Evolutionary conservation across 306 rosid species (phyloP).

Genomic region (Pterocarpus macrocarpus): DNA sequence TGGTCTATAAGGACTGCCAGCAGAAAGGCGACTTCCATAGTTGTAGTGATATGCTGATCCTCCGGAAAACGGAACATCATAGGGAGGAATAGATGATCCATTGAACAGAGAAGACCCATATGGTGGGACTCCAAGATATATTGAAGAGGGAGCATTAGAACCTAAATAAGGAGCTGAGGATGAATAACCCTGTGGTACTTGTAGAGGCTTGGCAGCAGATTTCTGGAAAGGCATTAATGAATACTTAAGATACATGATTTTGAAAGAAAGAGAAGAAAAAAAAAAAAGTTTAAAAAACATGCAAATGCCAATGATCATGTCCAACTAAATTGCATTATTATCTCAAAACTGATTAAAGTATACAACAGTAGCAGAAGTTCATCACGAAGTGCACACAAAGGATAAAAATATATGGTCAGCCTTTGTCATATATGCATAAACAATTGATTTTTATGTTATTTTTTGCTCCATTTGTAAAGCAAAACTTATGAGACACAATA

Average conservation of each 20-base stretch:
- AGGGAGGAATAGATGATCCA: conserved; percentile 90
- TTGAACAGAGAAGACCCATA: conserved; percentile 93
- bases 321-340: conserved; percentile 31
- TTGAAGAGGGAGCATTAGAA: conserved; percentile 85
- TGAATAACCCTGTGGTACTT: conserved; percentile 78
- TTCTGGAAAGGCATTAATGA: conserved; percentile 61
- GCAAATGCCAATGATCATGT: conserved; percentile 5
- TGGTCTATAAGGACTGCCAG: conserved; percentile 92
- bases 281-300: background rate
- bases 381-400: background rate
- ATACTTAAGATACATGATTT: background rate
- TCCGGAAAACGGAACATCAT: conserved; percentile 90
- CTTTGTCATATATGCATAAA: conserved; percentile 9
- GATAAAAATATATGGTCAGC: background rate
- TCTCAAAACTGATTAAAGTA: conserved; percentile 4
- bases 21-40: conserved; percentile 78
- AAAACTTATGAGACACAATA: background rate
- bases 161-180: conserved; percentile 82
- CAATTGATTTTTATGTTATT: background rate
- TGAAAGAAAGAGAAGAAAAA: background rate
- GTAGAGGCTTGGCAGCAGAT: conserved; percentile 88
- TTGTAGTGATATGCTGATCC: conserved; percentile 97
- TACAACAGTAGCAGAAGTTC: background rate
- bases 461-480: conserved; percentile 4
- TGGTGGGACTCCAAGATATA: conserved; percentile 93